Evolutionary conservation across 352 stramenopile genomes (phyloP), one percentile per base, ranked within the genome.

Genomic region (Pythium rishiriense): DNA sequence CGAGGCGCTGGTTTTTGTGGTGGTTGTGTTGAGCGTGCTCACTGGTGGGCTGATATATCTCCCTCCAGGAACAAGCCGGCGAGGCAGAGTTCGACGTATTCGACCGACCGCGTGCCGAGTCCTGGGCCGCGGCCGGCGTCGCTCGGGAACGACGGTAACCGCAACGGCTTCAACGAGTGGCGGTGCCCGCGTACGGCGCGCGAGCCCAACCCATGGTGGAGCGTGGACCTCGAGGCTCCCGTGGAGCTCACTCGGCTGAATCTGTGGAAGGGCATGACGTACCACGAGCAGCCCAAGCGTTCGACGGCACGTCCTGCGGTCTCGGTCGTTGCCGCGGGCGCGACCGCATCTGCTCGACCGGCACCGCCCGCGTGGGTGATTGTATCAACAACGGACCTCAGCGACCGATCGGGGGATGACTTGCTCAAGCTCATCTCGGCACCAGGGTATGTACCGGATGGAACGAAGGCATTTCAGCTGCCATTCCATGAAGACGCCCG

Each of bases 181-280:
- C 74, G 72, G 19, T 91, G 82, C 52, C 73, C 73, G 24, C 78
- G 85, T n/a, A 91, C 85, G 0, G 70, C 64, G 26, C 80, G 76
- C 24, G 77, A 93, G 63, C 25, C 35, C 2, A 78, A 85, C 46
- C 75, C 82, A 22, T 93, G 79, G 80, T 93, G 81, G 81, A 72
- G 88, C 54, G 85, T 93, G 39, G 85, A 93, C 53, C 66, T 93
- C 6, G 72, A 73, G 15, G 58, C 68, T 5, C 43, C 64, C 7
- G 58, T 73, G 12, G 15, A 42, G 2, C 65, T 93, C 52, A 66
- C 71, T 7, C 74, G 67, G 15, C 58, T 91, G 6, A 73, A 84
- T 7, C 39, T 93, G 60, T 93, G 85, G 85, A 91, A 88, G 41
- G 72, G 66, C 0, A 80, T 84, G 75, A 88, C 81, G 39, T 90